These are phyloP conservation scores for Trichosporon sp. DNA, from an alignment of 1,284 basidiomycete species.

Conservation along the genomic window DNA sequence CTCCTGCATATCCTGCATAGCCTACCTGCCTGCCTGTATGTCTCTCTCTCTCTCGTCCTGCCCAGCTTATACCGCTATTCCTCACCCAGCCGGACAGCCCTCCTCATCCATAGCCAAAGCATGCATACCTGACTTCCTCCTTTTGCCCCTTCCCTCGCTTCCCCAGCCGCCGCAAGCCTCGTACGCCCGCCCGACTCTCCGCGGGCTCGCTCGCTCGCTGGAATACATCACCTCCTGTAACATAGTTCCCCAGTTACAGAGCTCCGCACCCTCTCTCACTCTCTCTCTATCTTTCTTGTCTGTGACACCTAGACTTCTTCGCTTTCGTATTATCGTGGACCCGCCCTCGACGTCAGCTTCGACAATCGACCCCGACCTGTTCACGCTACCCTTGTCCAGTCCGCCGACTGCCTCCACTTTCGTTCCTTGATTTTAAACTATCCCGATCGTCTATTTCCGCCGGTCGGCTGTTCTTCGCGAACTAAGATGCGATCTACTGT, in stretches of 20 bases:
- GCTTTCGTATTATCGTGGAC: background rate
- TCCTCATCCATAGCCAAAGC: background rate
- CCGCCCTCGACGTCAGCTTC: background rate
- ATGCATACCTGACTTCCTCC: background rate
- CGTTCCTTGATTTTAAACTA: conserved; percentile 11
- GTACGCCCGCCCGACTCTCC: conserved; percentile 4
- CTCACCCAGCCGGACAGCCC: background rate
- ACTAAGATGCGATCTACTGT: background rate
- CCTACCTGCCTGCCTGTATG: background rate
- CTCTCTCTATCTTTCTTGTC: background rate
- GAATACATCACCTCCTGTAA: background rate
- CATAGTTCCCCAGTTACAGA: background rate
- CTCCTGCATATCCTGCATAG: background rate
- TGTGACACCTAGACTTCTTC: background rate
- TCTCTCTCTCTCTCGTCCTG: background rate
- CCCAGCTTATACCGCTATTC: background rate
- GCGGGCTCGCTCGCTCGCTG: background rate
- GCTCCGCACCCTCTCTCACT: background rate
- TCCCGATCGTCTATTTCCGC: conserved; percentile 5
- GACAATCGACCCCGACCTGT: background rate
- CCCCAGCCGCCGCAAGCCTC: background rate
- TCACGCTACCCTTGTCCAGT: background rate
- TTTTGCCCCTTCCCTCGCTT: background rate
- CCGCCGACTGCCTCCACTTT: background rate
- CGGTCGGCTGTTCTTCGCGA: background rate